These are phyloP conservation scores for Quercus wislizeni DNA, from an alignment of 306 rosid genomes.

Conservation along the genomic window DNA sequence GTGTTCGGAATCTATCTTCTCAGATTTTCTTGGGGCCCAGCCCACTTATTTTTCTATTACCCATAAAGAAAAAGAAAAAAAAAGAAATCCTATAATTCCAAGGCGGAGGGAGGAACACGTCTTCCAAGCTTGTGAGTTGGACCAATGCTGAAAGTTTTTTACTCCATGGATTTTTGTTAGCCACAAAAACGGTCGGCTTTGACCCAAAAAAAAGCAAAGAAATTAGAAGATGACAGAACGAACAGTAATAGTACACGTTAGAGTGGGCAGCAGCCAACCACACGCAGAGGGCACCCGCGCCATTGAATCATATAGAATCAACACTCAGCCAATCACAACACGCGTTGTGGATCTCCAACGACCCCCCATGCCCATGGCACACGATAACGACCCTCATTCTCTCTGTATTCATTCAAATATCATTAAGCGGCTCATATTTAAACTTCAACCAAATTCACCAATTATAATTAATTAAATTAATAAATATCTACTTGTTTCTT, in stretches of 20 bases:
- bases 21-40: background rate
- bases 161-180: background rate
- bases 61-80: no score
- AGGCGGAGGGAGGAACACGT: background rate
- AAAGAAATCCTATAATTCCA: background rate
- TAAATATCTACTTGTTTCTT: background rate
- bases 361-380: background rate
- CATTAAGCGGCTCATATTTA: conserved; percentile 37
- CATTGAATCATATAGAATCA: background rate
- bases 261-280: conserved; percentile 33
- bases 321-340: conserved; percentile 1
- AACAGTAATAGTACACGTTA: conserved; percentile 35
- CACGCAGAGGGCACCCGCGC: conserved; percentile 8
- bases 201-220: no score
- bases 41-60: background rate
- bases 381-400: conserved; percentile 7
- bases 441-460: background rate
- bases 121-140: background rate
- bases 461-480: no score
- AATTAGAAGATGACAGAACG: conserved; percentile 12
- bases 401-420: background rate
- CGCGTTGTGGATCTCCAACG: background rate
- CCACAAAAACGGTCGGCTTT: background rate
- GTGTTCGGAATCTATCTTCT: no score
- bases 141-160: background rate